phyloP scores from a whole-genome alignment of 768 basidiomycete genomes.

The Chiua virens region DNA sequence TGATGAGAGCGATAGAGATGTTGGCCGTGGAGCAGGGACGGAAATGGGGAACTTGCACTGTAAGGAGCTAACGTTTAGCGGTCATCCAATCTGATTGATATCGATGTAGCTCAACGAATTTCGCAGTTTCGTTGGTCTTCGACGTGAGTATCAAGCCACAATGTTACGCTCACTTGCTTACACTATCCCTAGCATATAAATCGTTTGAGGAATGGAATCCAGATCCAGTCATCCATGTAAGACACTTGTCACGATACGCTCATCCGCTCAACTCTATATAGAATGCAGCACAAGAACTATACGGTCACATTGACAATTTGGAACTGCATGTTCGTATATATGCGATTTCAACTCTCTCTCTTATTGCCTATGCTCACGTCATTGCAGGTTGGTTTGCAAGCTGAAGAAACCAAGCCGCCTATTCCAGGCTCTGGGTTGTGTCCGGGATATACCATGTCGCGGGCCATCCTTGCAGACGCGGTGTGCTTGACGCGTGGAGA shows the following conservation, averaged over 20 bases:
- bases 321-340: conserved; percentile 65
- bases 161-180: conserved; percentile 2
- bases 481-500: conserved; percentile 77
- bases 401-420: conserved; percentile 67
- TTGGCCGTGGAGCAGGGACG: conserved; percentile 67
- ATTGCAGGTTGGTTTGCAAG: conserved; percentile 60
- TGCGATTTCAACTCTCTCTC: not conserved
- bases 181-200: conserved; percentile 46
- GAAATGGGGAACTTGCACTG: conserved; percentile 72
- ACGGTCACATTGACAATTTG: conserved; percentile 73
- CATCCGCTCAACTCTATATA: conserved; percentile 23
- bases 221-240: conserved; percentile 52
- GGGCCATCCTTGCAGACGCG: conserved; percentile 82
- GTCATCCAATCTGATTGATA: not conserved
- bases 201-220: conserved; percentile 76
- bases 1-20: conserved; percentile 65
- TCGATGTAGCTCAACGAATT: conserved; percentile 62
- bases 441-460: conserved; percentile 80
- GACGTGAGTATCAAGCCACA: conserved; percentile 43
- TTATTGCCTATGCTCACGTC: not conserved
- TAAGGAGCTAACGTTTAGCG: conserved; percentile 29
- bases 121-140: conserved; percentile 67
- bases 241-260: conserved; percentile 12
- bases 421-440: conserved; percentile 73
- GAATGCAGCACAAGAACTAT: conserved; percentile 64